Conservation (phyloP, 176 grass and related monocot genomes). For the Bromus sterilis region DNA sequence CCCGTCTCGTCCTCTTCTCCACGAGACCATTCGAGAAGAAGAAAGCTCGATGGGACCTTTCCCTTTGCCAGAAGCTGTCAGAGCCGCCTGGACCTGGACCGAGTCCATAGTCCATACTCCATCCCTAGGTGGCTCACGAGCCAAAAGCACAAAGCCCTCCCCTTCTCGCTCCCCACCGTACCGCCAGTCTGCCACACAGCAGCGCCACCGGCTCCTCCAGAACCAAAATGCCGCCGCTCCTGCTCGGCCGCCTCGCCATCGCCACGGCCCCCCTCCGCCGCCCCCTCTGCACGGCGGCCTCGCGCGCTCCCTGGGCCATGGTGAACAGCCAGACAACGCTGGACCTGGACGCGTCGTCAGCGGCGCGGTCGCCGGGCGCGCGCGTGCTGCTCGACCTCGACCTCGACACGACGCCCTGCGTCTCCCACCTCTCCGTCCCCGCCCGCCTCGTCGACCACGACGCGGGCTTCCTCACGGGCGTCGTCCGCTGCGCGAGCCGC, state of each 20-base stretch:
- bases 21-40: background rate
- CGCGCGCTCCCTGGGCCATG: slow-evolving; percentile 1
- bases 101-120: background rate
- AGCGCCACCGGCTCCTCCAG: background rate
- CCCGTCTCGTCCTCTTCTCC: background rate
- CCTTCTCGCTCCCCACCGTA: too few relatives aligned
- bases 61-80: background rate
- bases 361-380: background rate
- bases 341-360: background rate
- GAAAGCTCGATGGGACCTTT: background rate
- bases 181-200: background rate
- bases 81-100: background rate
- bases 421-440: slow-evolving; percentile 10
- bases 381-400: background rate
- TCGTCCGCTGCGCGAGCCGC: background rate
- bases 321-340: background rate
- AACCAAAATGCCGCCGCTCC: background rate
- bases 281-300: background rate
- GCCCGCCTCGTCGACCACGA: background rate
- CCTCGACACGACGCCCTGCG: background rate
- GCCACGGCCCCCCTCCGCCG: background rate
- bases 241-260: background rate
- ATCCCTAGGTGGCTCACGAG: background rate
- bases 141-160: too few relatives aligned
- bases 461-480: background rate